Evolutionary conservation across 225 moss, liverwort and hornwort species (phyloP).

Genomic region (Marchantia polymorpha): DNA sequence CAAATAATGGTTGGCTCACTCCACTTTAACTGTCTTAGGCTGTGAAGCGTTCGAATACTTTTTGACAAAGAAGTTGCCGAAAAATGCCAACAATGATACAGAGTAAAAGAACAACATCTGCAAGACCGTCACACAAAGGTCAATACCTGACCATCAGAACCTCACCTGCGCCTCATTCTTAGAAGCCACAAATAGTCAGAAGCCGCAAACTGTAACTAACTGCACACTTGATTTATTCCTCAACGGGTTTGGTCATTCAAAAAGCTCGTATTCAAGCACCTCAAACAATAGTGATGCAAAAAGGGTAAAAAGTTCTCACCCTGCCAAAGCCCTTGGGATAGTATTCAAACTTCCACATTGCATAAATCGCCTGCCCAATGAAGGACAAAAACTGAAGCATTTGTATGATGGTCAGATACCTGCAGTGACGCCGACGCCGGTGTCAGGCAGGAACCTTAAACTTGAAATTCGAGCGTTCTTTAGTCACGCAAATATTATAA

Average conservation of each 20-base stretch:
- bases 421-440: conserved; percentile 18
- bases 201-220: too few relatives aligned
- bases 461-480: background rate
- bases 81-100: conserved; percentile 63
- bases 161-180: too few relatives aligned
- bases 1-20: conserved; percentile 28
- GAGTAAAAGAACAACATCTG: conserved; percentile 83
- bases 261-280: too few relatives aligned
- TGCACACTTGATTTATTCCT: too few relatives aligned
- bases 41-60: conserved; percentile 50
- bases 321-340: conserved; percentile 56
- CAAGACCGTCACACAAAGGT: conserved; percentile 1
- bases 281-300: background rate
- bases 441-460: background rate
- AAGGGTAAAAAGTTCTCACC: conserved; percentile 33
- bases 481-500: background rate
- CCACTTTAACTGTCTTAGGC: conserved; percentile 37
- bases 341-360: conserved; percentile 38
- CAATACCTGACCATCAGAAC: too few relatives aligned
- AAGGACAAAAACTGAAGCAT: conserved; percentile 82
- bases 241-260: too few relatives aligned
- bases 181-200: too few relatives aligned
- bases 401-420: conserved; percentile 83
- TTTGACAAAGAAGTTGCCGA: conserved; percentile 67
- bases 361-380: conserved; percentile 62